These are phyloP conservation scores for Sordaria brevicollis DNA, from an alignment of 495 filamentous ascomycete genomes.

Conservation along the genomic window DNA sequence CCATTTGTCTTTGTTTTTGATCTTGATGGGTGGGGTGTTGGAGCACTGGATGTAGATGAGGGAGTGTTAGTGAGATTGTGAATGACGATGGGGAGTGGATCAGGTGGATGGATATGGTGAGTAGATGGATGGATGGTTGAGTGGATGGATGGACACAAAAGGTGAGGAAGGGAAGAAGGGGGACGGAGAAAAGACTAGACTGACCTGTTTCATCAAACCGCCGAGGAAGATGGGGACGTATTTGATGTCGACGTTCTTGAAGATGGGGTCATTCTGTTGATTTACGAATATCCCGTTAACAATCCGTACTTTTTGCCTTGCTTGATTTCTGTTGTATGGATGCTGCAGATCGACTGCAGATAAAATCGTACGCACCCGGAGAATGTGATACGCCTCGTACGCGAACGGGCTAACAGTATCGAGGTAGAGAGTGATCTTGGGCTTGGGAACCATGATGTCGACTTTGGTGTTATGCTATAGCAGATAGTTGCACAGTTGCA, in stretches of 20 bases:
- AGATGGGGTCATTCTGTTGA: slow-evolving; percentile 49
- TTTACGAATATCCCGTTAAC: not conserved
- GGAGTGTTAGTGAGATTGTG: not conserved
- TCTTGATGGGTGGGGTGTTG: slow-evolving; percentile 52
- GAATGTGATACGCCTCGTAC: slow-evolving; percentile 55
- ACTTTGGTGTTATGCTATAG: not conserved
- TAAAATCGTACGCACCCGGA: slow-evolving; percentile 36
- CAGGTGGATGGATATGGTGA: not conserved
- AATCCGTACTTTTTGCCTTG: not conserved
- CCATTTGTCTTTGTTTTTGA: slow-evolving; percentile 66
- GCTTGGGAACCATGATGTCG: slow-evolving; percentile 7
- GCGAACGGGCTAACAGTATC: slow-evolving; percentile 65
- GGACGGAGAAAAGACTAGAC: slow-evolving; percentile 4
- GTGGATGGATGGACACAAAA: too few species aligned
- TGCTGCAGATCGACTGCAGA: not conserved
- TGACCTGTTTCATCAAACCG: slow-evolving; percentile 51
- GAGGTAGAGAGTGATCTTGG: slow-evolving; percentile 55
- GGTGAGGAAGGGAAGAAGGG: not conserved
- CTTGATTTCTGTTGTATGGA: not conserved
- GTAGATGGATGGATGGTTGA: too few species aligned
- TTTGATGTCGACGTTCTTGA: slow-evolving; percentile 46
- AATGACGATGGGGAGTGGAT: not conserved
- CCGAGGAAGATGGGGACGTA: slow-evolving; percentile 63
- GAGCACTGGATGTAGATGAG: slow-evolving; percentile 26
- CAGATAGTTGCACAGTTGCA: not conserved